phyloP scores from a whole-genome alignment of 768 basidiomycete genomes.

The Pilatotrama ljubarskyi region DNA sequence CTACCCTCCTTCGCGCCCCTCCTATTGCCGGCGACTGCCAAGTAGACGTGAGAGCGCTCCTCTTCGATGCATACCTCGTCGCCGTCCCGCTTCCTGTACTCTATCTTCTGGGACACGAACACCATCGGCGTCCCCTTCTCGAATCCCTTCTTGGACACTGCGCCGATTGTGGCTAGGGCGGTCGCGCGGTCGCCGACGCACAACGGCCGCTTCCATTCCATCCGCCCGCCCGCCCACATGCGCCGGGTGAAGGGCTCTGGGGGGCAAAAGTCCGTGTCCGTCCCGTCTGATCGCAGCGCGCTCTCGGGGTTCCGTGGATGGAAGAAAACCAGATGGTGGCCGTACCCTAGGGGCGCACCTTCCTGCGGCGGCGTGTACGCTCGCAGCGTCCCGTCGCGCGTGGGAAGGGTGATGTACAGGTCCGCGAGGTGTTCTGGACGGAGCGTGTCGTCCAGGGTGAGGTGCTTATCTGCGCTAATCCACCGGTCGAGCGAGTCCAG shows the following conservation, averaged over 20 bases:
- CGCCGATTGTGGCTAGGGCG: constrained; percentile 48
- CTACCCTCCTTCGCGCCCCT: constrained; percentile 46
- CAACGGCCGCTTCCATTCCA: constrained; percentile 61
- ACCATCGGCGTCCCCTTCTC: constrained; percentile 67
- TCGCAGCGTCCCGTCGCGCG: constrained; percentile 56
- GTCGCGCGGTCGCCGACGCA: constrained; percentile 53
- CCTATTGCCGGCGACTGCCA: constrained; percentile 36
- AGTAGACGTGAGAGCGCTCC: constrained; percentile 70
- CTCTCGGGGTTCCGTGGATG: constrained; percentile 62
- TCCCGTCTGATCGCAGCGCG: constrained; percentile 64
- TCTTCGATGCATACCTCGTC: constrained; percentile 53
- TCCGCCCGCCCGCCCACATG: constrained; percentile 82
- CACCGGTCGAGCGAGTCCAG: constrained; percentile 46
- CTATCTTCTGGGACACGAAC: constrained; percentile 68
- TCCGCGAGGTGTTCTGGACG: constrained; percentile 59
- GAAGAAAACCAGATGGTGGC: constrained; percentile 77
- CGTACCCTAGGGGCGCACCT: constrained; percentile 50
- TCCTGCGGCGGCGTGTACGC: constrained; percentile 41
- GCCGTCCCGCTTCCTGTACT: constrained; percentile 47
- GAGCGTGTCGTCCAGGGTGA: constrained; percentile 50
- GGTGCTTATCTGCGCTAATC: constrained; percentile 50
- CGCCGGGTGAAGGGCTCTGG: constrained; percentile 70
- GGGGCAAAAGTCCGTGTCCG: constrained; percentile 70
- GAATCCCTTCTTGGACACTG: constrained; percentile 65
- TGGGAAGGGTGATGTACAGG: constrained; percentile 70